These are phyloP conservation scores for Podaxis sp. DNA, from an alignment of 768 basidiomycete genomes.

Conservation along the genomic window DNA sequence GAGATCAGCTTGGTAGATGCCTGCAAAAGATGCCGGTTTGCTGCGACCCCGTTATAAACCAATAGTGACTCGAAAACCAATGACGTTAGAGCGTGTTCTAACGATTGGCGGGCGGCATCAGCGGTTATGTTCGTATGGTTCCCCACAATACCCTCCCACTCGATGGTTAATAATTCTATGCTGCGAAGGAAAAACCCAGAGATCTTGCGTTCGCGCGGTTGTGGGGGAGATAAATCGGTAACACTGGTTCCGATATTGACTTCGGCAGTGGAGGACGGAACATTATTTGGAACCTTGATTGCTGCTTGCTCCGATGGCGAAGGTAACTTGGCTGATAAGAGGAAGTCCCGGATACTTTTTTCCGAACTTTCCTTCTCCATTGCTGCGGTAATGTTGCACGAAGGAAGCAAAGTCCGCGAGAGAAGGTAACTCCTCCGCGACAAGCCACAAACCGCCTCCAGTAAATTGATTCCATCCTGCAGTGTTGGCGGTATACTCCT, in stretches of 20 bases:
- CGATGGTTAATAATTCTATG: slow-evolving; percentile 47
- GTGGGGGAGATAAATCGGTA: slow-evolving; percentile 41
- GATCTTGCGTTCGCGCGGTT: slow-evolving; percentile 58
- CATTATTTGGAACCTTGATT: neutral
- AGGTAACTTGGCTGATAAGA: slow-evolving; percentile 66
- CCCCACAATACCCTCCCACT: slow-evolving; percentile 41
- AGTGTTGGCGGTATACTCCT: slow-evolving; percentile 46
- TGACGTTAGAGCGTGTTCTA: slow-evolving; percentile 69
- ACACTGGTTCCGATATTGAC: slow-evolving; percentile 7
- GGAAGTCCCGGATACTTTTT: slow-evolving; percentile 63
- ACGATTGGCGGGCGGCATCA: slow-evolving; percentile 59
- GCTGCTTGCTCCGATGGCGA: slow-evolving; percentile 21
- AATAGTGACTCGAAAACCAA: slow-evolving; percentile 71
- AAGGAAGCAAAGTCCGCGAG: slow-evolving; percentile 60
- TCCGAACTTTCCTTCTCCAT: slow-evolving; percentile 58
- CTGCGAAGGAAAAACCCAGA: slow-evolving; percentile 63
- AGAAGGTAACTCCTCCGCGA: slow-evolving; percentile 42
- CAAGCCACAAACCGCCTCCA: slow-evolving; percentile 64
- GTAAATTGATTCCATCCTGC: slow-evolving; percentile 59
- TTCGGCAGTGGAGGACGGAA: neutral
- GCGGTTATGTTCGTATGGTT: slow-evolving; percentile 44
- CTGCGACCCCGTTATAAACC: slow-evolving; percentile 57
- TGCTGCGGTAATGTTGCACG: slow-evolving; percentile 60
- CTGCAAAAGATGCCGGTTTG: slow-evolving; percentile 63
- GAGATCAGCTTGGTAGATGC: slow-evolving; percentile 51